Conservation (phyloP, 2,329 filamentous ascomycete genomes). For the Biscogniauxia mediterranea region DNA sequence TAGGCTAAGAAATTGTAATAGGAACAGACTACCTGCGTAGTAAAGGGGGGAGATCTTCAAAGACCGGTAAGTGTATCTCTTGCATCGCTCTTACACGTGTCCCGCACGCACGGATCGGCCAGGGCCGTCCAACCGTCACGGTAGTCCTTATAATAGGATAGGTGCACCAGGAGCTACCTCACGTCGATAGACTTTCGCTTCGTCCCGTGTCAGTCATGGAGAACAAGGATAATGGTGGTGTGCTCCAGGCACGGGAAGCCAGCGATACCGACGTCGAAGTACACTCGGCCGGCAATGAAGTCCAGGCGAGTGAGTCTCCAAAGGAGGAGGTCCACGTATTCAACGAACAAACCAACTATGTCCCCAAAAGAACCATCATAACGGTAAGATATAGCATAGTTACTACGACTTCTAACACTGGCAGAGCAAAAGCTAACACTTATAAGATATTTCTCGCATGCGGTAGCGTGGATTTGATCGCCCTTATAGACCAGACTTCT, state of each 20-base stretch:
- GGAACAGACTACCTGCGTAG: too few species aligned
- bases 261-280: background rate
- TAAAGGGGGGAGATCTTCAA: background rate
- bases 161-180: background rate
- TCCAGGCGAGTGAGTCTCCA: constrained; percentile 1
- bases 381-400: constrained; percentile 39
- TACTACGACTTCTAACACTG: background rate
- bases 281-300: background rate
- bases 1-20: too few species aligned
- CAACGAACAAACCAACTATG: constrained; percentile 57
- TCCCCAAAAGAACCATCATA: constrained; percentile 48
- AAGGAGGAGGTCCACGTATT: constrained; percentile 34
- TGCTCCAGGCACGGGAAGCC: background rate
- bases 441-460: constrained; percentile 55
- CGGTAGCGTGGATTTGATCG: constrained; percentile 52
- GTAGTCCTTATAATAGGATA: background rate
- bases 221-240: background rate
- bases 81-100: background rate
- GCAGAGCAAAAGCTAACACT: background rate
- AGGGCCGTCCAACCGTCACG: too few species aligned
- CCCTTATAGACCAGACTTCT: constrained; percentile 58
- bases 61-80: background rate
- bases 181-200: background rate
- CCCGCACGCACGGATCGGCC: background rate
- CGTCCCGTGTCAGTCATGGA: background rate